A percentile compares a stretch with the other conserved stretches of the same genome.
These are phyloP conservation scores for Prunus kanzakura DNA, from an alignment of 306 rosid genomes.

Conservation along the genomic window DNA sequence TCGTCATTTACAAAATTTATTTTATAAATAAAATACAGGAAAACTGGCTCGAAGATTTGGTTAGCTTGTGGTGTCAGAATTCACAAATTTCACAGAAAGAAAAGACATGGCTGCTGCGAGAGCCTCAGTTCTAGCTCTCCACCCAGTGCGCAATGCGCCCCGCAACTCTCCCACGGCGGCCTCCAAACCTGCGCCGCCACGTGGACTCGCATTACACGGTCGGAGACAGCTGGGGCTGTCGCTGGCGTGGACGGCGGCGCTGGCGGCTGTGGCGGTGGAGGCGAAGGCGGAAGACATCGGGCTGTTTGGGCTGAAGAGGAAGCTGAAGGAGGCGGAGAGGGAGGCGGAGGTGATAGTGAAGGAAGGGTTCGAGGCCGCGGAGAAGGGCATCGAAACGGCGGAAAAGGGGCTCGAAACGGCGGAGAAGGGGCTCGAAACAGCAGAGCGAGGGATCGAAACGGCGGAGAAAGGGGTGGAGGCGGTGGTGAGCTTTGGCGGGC, in stretches of 20 bases:
- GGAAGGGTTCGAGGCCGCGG: slow-evolving; percentile 79
- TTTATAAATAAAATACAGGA: background rate
- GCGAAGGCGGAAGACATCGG: slow-evolving; percentile 61
- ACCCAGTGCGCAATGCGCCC: slow-evolving; percentile 29
- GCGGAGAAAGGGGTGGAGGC: slow-evolving; percentile 54
- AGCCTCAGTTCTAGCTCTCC: slow-evolving; percentile 39
- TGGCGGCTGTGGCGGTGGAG: slow-evolving; percentile 39
- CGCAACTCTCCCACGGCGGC: slow-evolving; percentile 22
- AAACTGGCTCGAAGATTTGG: background rate
- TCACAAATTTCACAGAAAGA: background rate
- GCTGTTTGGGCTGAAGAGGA: slow-evolving; percentile 71
- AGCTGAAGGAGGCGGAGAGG: slow-evolving; percentile 63
- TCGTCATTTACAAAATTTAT: background rate
- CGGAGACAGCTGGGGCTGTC: slow-evolving; percentile 56
- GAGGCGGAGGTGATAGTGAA: slow-evolving; percentile 66
- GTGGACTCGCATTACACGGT: slow-evolving; percentile 17
- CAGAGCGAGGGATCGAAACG: slow-evolving; percentile 43
- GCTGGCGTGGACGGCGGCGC: slow-evolving; percentile 48
- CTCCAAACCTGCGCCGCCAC: slow-evolving; percentile 4
- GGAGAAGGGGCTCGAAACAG: slow-evolving; percentile 36
- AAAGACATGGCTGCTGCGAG: slow-evolving; percentile 38
- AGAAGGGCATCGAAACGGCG: slow-evolving; percentile 45
- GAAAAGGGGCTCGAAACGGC: slow-evolving; percentile 37
- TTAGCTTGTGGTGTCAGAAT: background rate
- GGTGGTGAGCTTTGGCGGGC: slow-evolving; percentile 52